These are phyloP conservation scores for Primulina eburnea DNA, from an alignment of 257 asterid species.

Conservation along the genomic window DNA sequence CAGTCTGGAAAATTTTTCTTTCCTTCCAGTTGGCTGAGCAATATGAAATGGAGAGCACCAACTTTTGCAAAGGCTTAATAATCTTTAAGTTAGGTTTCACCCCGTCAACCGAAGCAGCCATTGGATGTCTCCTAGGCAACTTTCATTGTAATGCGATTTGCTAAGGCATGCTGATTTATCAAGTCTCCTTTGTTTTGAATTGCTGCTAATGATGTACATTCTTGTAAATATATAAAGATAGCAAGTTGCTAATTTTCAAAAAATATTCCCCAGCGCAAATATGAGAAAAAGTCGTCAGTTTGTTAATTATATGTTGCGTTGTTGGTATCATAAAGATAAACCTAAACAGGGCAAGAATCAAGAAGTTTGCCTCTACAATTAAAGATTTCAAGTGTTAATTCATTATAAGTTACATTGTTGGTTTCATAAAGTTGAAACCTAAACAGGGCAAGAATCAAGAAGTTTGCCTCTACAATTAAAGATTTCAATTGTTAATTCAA, in stretches of 20 bases:
- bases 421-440: neutral
- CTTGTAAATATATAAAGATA: neutral
- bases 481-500: neutral
- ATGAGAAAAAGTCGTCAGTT: neutral
- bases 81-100: neutral
- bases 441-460: neutral
- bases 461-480: neutral
- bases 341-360: no score
- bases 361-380: no score
- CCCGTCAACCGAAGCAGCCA: neutral
- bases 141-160: neutral
- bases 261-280: neutral
- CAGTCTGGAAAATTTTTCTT: constrained; percentile 43
- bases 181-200: neutral
- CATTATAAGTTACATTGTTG: neutral
- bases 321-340: no score
- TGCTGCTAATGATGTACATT: neutral
- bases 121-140: neutral
- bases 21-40: constrained; percentile 47
- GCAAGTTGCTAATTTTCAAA: neutral
- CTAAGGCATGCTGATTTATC: neutral
- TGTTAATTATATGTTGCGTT: neutral
- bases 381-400: neutral
- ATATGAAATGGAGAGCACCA: constrained; percentile 47
- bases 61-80: constrained; percentile 29